These are phyloP conservation scores for Hemisphaericaspora subhashii DNA, from an alignment of 1,139 yeast genomes.

Conservation along the genomic window DNA sequence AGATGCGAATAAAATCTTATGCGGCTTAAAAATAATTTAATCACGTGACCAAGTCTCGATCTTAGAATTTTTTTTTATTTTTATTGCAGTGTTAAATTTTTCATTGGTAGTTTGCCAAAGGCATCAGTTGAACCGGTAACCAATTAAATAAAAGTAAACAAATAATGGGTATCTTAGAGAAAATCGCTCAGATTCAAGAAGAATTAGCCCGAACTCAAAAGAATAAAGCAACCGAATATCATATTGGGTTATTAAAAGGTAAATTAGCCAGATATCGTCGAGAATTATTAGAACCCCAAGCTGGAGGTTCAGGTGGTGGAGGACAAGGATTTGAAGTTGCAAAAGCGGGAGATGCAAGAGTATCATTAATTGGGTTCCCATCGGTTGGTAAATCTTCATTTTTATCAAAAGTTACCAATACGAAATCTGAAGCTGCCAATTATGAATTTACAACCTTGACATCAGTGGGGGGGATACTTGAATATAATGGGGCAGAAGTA, in stretches of 20 bases:
- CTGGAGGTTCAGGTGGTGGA: conserved; percentile 63
- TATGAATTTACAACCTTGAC: conserved; percentile 96
- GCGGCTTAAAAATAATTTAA: conserved; percentile 3
- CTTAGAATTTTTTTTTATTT: neutral
- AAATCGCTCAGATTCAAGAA: conserved; percentile 86
- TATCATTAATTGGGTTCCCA: conserved; percentile 93
- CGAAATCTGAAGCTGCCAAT: conserved; percentile 92
- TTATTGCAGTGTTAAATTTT: neutral
- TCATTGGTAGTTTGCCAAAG: too few relatives aligned
- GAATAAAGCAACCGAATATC: conserved; percentile 97
- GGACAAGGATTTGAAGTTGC: conserved; percentile 94
- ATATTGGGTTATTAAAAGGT: conserved; percentile 89
- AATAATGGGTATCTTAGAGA: conserved; percentile 51
- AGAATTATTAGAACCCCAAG: conserved; percentile 87
- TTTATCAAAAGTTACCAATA: conserved; percentile 81
- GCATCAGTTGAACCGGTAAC: neutral
- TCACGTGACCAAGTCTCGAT: conserved; percentile 1
- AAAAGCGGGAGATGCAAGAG: conserved; percentile 95
- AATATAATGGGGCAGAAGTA: conserved; percentile 94
- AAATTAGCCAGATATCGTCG: conserved; percentile 92
- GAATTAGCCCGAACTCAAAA: conserved; percentile 95
- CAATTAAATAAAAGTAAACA: too few relatives aligned
- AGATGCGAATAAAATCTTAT: neutral
- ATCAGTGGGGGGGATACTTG: conserved; percentile 92
- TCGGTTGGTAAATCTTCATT: conserved; percentile 96